Base-by-base conservation (phyloP, 1,284 basidiomycete species). In the Cutaneotrichosporon mucoides region DNA sequence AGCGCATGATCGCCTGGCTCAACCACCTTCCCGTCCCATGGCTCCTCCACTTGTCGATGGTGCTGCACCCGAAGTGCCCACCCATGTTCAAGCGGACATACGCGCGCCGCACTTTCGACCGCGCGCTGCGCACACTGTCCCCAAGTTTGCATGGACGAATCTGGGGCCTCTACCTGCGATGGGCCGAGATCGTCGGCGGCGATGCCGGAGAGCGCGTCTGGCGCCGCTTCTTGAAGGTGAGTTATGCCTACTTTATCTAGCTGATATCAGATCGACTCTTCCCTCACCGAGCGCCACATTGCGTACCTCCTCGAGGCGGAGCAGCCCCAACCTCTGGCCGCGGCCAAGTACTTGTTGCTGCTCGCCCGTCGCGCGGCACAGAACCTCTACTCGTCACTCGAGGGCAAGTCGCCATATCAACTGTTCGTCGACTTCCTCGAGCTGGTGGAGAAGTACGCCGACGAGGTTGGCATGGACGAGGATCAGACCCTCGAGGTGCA, bases 351-450 rank as follows among this genome's bases (percentile, higher is more conserved):
- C 13, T 81, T 97, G 7, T 81, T 99, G 13, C 84, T 85, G 2
- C 79, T 99, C 42, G 91, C 92, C 8, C 83, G 92, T 53, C 88
- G 88, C 70, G 91, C 95, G 1, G 83, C 86, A 1, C 82, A 85
- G 53, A 93, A 92, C 37, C 85, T 88, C 56, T 98, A 96, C 73
- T 82, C 82, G 10, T 92, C 91, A 60, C 87, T 92, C 0, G 93
- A 98, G 70, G 91, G 89, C 51, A 99, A 98, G 80, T 95, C 92
- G 65, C 88, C 95, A 0, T 97, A 96, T 70, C 93, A 98, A 71
- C 82, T 99, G 3, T 85, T 99, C 33, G 85, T 88, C 60, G 92
- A 97, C 66, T 99, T 90, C 84, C 84, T 99, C 41, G 91, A 96
- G 45, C 85, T 98, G 4, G 88, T 91, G 38, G 94, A 98, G 74